Evolutionary conservation across 2,329 filamentous ascomycete genomes (phyloP), one percentile per base, ranked within the genome.

Genomic region (Aspergillus pseudoviridinutans): DNA sequence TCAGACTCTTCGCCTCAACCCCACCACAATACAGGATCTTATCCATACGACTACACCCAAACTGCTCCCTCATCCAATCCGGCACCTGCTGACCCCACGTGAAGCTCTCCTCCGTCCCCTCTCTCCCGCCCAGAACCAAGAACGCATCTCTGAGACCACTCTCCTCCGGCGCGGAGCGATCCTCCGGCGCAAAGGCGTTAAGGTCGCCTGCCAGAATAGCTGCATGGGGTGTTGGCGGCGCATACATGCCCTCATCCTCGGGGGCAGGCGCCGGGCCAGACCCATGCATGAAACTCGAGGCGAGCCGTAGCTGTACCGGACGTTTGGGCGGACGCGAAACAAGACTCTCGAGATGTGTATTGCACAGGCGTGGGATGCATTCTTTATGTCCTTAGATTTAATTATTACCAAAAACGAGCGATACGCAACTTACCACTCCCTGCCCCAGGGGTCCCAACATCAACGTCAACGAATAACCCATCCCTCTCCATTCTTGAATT

Each of bases 51-150:
- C 73, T 77, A 54, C 76, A 78, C 0, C 81, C 82, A 67, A 80
- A 84, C 56, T 64, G 70, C 42, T 78, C 67, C 25, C 78, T 72
- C 53, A 77, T 61, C 50, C 59, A 66, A 2, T 72, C 71, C 2
- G 75, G 64, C 2, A 76, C 78, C 71, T 85, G 83, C 60, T 84
- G 79, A 0, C 84, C 83, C 83, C 83, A 86, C 0, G 83, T 86
- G 62, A 79, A 82, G 0, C 81, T 82, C 9, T 78, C 74, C 2
- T 80, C 77, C n/a, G 71, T 74, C 46, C 79, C 78, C 58, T 84
- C 82, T 41, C 70, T 53, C 0, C 81, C 82, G 0, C 82, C 82
- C 3, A 77, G 72, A 56, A 78, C 75, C 2, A 86, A 72, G 60
- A 79, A 86, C 0, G 80, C 78, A 61, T 86, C 84, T 35, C 75